Evolutionary conservation across 139 green algal genomes (phyloP), one percentile per base, ranked within the genome.

Genomic region (Picochlorum sp.): DNA sequence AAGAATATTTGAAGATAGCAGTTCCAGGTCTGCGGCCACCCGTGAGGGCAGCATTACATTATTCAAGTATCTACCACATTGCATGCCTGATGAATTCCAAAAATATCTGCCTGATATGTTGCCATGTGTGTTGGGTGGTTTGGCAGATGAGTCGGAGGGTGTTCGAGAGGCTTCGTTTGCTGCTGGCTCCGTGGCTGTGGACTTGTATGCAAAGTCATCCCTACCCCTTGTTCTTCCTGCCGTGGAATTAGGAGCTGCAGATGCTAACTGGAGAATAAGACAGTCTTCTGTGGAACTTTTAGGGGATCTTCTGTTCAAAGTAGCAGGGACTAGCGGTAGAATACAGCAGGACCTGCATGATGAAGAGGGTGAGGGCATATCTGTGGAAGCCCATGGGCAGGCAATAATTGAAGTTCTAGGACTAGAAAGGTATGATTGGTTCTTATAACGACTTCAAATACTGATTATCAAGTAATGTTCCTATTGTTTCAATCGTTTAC

Each of bases 281-380:
- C 90, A 99, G 78, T 84, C 74, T 30, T 90, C 81, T 8, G 78
- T 97, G 38, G 90, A 98, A 74, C 82, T 99, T 37, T 83, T 97
- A 41, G 93, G 93, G 15, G 86, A 95, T 62, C 80, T 99, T 73
- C 83, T 99, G 20, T 99, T 96, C 83, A 96, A 95, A 82, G 87
- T 91, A 60, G 86, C 86, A 9, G 92, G 92, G 51, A 91, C 88
- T 13, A 86, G 68, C 9, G 92, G 92, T 32, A 92, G 94, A 71
- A 81, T 95, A 11, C 76, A 88, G 49, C 57, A 90, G 18, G 87
- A 95, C 45, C 86, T 86, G 16, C 81, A 78, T 32, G 90, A 95
- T 66, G 92, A 30, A 30, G 28, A 96, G 62, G 91, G 94, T 76
- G 92, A 98, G 81, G 92, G 90, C 30, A 80, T 85, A 18, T 87